These are phyloP conservation scores for Fraxinus quadrangulata DNA, from an alignment of 257 asterid genomes.

Conservation along the genomic window DNA sequence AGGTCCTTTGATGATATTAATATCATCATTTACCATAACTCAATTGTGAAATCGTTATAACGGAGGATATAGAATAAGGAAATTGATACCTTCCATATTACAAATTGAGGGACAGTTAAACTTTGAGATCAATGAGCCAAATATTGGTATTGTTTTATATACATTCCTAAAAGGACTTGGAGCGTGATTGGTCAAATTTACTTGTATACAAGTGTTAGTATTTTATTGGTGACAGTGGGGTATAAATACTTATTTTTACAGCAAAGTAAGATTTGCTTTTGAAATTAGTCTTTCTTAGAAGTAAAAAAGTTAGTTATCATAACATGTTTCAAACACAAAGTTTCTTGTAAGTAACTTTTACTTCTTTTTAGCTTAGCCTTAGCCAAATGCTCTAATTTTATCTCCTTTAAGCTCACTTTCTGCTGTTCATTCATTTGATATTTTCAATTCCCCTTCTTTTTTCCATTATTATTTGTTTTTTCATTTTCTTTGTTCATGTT, in stretches of 20 bases:
- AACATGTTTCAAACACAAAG: no score
- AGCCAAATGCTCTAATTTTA: not conserved
- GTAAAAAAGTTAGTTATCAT: not conserved
- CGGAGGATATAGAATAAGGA: no score
- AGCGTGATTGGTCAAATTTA: not conserved
- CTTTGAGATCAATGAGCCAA: no score
- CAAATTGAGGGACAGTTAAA: no score
- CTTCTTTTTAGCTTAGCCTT: not conserved
- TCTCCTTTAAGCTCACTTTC: not conserved
- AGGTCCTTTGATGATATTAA: no score
- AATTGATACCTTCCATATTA: no score
- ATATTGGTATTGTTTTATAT: no score
- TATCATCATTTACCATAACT: no score
- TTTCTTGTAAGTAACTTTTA: no score
- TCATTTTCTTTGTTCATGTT: not conserved
- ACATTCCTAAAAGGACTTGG: not conserved
- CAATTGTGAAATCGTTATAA: no score
- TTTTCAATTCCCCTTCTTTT: not conserved
- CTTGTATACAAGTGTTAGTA: no score
- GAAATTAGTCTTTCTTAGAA: not conserved
- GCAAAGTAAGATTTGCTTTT: not conserved
- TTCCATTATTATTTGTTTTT: not conserved
- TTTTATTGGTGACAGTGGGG: not conserved
- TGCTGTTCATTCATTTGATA: conserved; percentile 1
- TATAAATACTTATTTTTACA: no score